These are phyloP conservation scores for Ogataea saltuana DNA, from an alignment of 805 yeast genomes.

Conservation along the genomic window DNA sequence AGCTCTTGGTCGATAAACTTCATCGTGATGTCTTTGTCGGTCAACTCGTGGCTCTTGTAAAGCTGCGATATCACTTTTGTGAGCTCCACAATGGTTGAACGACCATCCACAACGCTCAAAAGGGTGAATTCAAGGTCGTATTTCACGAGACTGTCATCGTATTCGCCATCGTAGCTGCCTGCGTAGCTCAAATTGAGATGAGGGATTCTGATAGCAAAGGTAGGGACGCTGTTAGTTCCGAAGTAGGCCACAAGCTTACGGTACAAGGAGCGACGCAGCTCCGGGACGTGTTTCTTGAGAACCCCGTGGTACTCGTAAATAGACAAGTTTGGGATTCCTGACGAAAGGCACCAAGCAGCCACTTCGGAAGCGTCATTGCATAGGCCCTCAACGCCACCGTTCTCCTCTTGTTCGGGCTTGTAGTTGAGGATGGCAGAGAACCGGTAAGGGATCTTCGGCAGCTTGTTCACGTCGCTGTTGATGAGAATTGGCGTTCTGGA, in stretches of 20 bases:
- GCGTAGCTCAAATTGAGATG: constrained; percentile 55
- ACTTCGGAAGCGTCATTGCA: constrained; percentile 76
- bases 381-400: constrained; percentile 85
- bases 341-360: constrained; percentile 83
- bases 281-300: constrained; percentile 54
- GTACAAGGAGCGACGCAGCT: constrained; percentile 55
- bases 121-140: constrained; percentile 62
- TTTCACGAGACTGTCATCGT: constrained; percentile 21
- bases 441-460: constrained; percentile 75
- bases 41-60: constrained; percentile 59
- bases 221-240: constrained; percentile 69
- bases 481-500: constrained; percentile 81
- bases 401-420: constrained; percentile 77
- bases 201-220: constrained; percentile 63
- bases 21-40: constrained; percentile 67
- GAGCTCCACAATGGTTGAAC: constrained; percentile 84
- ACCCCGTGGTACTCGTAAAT: constrained; percentile 81
- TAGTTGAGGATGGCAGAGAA: constrained; percentile 74
- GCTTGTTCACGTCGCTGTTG: constrained; percentile 73
- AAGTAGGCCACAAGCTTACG: constrained; percentile 68
- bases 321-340: constrained; percentile 73
- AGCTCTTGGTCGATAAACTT: constrained; percentile 74
- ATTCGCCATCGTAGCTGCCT: constrained; percentile 39
- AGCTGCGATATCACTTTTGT: constrained; percentile 83
- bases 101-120: constrained; percentile 78